A percentile compares a stretch with the other conserved stretches of the same genome.
Evolutionary conservation across 1,284 basidiomycete genomes (phyloP).

Genomic region (Rugosomyces carneus): DNA sequence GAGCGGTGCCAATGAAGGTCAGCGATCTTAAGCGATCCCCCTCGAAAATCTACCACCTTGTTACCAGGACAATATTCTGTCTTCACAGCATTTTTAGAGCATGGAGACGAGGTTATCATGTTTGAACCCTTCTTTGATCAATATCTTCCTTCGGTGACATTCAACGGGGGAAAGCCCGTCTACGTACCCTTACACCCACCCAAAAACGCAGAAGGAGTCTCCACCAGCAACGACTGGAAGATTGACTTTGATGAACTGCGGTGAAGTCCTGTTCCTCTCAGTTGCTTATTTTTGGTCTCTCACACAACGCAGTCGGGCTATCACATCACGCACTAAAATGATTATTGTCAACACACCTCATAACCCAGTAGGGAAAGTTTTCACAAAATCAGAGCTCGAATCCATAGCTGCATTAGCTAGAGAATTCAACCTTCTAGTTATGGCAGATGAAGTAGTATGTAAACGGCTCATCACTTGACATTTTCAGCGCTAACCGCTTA

Average conservation of each 20-base stretch:
- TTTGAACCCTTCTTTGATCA: constrained; percentile 99
- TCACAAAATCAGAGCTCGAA: constrained; percentile 77
- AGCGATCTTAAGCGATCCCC: constrained; percentile 12
- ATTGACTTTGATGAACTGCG: constrained; percentile 83
- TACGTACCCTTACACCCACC: constrained; percentile 95
- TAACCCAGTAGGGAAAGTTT: constrained; percentile 96
- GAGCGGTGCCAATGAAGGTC: constrained; percentile 94
- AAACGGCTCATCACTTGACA: neutral
- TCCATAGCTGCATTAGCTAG: constrained; percentile 82
- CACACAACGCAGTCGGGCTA: constrained; percentile 49
- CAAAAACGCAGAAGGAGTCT: constrained; percentile 41
- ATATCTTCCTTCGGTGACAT: constrained; percentile 87
- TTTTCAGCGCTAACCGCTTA: constrained; percentile 4
- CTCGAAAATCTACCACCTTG: neutral
- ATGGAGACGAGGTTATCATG: constrained; percentile 95
- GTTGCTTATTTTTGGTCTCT: neutral
- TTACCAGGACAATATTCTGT: constrained; percentile 81
- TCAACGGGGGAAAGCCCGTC: constrained; percentile 90
- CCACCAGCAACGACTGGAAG: constrained; percentile 78
- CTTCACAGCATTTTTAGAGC: constrained; percentile 82
- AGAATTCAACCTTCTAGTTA: constrained; percentile 89
- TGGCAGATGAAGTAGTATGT: constrained; percentile 93
- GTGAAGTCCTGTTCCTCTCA: constrained; percentile 30
- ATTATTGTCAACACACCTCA: constrained; percentile 95
- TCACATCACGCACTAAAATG: constrained; percentile 86